Evolutionary conservation across 2,329 filamentous ascomycete genomes (phyloP).

Genomic region (Neophaeococcomyces aloes): DNA sequence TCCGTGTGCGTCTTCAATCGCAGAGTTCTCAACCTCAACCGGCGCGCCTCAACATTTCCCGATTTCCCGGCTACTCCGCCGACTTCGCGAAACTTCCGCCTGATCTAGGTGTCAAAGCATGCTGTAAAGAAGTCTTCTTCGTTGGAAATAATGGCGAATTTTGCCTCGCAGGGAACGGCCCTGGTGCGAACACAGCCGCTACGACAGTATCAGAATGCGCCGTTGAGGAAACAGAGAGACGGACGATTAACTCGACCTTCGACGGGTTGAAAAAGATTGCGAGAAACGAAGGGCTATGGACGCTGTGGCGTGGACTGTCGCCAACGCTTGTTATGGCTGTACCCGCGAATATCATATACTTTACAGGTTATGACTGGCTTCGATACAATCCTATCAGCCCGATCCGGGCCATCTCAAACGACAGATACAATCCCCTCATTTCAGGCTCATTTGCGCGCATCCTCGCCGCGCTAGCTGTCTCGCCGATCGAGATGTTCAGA

Average conservation of each 20-base stretch:
- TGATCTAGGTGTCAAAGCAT: constrained; percentile 83
- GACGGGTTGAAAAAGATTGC: constrained; percentile 92
- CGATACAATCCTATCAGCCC: constrained; percentile 64
- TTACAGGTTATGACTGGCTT: constrained; percentile 94
- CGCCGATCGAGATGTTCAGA: constrained; percentile 86
- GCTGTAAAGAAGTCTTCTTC: constrained; percentile 96
- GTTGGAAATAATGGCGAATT: constrained; percentile 73
- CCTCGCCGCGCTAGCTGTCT: constrained; percentile 70
- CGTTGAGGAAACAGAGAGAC: constrained; percentile 73
- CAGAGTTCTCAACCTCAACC: constrained; percentile 48
- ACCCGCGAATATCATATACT: constrained; percentile 95
- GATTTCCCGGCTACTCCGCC: constrained; percentile 41
- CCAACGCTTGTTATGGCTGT: constrained; percentile 90
- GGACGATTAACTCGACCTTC: constrained; percentile 78
- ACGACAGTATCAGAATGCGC: constrained; percentile 58
- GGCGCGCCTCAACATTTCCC: constrained; percentile 45
- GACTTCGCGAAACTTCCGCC: constrained; percentile 61
- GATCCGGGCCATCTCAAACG: constrained; percentile 51
- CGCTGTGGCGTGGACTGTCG: constrained; percentile 87
- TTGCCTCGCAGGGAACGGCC: constrained; percentile 57
- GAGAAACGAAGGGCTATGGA: constrained; percentile 74
- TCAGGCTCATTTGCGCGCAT: constrained; percentile 70
- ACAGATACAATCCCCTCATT: constrained; percentile 66
- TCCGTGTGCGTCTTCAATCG: constrained; percentile 86
- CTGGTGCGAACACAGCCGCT: constrained; percentile 30